phyloP scores from a whole-genome alignment of 2,329 filamentous ascomycete species.

The Parastagonospora nodorum region DNA sequence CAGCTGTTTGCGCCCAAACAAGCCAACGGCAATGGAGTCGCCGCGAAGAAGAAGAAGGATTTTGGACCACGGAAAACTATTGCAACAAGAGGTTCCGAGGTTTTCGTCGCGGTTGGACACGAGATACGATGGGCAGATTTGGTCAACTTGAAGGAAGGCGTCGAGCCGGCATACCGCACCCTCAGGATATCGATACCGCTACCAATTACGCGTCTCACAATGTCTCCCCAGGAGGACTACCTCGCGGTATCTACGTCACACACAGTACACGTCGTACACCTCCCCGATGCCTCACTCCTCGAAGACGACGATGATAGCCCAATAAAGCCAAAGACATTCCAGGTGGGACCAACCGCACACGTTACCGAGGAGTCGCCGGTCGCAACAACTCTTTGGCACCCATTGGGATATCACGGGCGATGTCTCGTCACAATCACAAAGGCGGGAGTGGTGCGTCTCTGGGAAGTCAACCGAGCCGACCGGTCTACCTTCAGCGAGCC shows the following conservation, averaged over 20 bases:
- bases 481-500: conserved; percentile 87
- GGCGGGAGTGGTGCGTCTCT: conserved; percentile 85
- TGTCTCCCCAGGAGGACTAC: conserved; percentile 81
- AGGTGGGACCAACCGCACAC: conserved; percentile 89
- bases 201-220: conserved; percentile 80
- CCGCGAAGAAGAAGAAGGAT: conserved; percentile 29
- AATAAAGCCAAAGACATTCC: conserved; percentile 83
- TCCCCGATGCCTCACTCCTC: conserved; percentile 80
- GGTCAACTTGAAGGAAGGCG: conserved; percentile 71
- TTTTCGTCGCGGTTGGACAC: conserved; percentile 86
- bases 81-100: conserved; percentile 79
- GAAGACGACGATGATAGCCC: conserved; percentile 69
- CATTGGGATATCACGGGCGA: conserved; percentile 78
- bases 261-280: conserved; percentile 83
- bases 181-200: conserved; percentile 79
- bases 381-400: conserved; percentile 87
- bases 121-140: conserved; percentile 93
- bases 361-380: conserved; percentile 84
- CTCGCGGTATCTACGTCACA: conserved; percentile 86
- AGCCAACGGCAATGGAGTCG: conserved; percentile 37
- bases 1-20: conserved; percentile 70
- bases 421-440: conserved; percentile 87
- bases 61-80: conserved; percentile 65
- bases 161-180: conserved; percentile 43
- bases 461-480: conserved; percentile 85